Evolutionary conservation across 2,329 filamentous ascomycete genomes (phyloP).

Genomic region (Didymella pomorum): DNA sequence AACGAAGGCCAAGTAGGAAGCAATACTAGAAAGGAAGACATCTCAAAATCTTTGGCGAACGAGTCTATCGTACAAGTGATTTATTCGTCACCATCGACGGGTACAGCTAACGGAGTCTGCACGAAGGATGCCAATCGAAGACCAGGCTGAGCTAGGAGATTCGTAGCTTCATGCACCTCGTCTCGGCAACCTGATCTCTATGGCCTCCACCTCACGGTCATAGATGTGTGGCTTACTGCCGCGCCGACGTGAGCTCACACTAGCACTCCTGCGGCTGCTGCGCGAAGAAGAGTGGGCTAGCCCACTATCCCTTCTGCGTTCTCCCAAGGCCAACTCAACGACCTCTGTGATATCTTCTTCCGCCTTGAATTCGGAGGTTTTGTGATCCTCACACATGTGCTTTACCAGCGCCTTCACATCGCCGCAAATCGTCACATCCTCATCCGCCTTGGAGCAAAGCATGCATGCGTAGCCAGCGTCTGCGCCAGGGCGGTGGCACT

Average conservation of each 20-base stretch:
- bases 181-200: slow-evolving; percentile 31
- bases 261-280: slow-evolving; percentile 38
- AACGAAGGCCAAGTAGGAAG: background rate
- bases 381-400: slow-evolving; percentile 48
- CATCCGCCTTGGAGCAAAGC: slow-evolving; percentile 37
- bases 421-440: slow-evolving; percentile 45
- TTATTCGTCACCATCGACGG: background rate
- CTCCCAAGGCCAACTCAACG: slow-evolving; percentile 30
- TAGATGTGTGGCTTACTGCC: slow-evolving; percentile 26
- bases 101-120: background rate
- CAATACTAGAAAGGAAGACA: background rate
- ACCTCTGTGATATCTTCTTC: slow-evolving; percentile 47
- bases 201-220: slow-evolving; percentile 40
- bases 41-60: background rate
- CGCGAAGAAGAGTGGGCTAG: slow-evolving; percentile 27
- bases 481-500: slow-evolving; percentile 44
- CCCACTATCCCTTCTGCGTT: slow-evolving; percentile 39
- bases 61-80: background rate
- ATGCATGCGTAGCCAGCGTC: slow-evolving; percentile 48
- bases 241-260: slow-evolving; percentile 32
- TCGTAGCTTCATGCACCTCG: slow-evolving; percentile 21
- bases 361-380: slow-evolving; percentile 38
- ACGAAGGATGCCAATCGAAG: background rate
- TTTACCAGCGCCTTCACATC: slow-evolving; percentile 48
- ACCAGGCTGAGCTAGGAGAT: background rate